phyloP scores from a whole-genome alignment of 2,329 filamentous ascomycete genomes.

The Akanthomyces muscarius region DNA sequence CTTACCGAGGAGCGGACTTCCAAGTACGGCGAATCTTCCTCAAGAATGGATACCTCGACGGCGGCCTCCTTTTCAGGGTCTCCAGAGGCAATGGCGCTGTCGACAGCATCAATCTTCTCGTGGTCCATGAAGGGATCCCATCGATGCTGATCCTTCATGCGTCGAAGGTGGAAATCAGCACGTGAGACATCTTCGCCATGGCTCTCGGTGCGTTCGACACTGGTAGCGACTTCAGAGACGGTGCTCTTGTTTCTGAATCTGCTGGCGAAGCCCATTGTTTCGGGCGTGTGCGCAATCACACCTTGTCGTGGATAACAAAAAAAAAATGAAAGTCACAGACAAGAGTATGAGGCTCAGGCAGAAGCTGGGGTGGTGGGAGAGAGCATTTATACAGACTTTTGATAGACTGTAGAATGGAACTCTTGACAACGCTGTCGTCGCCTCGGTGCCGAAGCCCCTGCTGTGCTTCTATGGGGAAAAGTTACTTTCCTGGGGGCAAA shows the following conservation, averaged over 20 bases:
- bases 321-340: not conserved
- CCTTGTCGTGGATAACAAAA: not conserved
- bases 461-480: too few relatives aligned
- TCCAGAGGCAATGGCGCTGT: slow-evolving; percentile 38
- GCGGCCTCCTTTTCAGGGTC: slow-evolving; percentile 39
- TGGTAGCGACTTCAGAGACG: not conserved
- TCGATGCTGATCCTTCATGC: slow-evolving; percentile 31
- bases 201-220: not conserved
- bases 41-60: slow-evolving; percentile 40
- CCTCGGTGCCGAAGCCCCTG: not conserved
- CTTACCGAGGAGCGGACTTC: slow-evolving; percentile 35
- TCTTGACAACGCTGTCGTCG: not conserved
- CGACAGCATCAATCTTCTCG: slow-evolving; percentile 47
- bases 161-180: slow-evolving; percentile 10
- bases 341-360: not conserved
- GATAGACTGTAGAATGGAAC: not conserved
- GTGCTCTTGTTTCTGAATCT: not conserved
- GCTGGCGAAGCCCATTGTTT: slow-evolving; percentile 3
- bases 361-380: not conserved
- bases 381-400: not conserved
- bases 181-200: not conserved
- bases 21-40: slow-evolving; percentile 53
- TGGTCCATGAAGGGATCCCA: slow-evolving; percentile 53
- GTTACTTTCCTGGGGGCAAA: not conserved
- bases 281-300: not conserved